These are phyloP conservation scores for Pythium myriotylum DNA, from an alignment of 352 stramenopile genomes.

Conservation along the genomic window DNA sequence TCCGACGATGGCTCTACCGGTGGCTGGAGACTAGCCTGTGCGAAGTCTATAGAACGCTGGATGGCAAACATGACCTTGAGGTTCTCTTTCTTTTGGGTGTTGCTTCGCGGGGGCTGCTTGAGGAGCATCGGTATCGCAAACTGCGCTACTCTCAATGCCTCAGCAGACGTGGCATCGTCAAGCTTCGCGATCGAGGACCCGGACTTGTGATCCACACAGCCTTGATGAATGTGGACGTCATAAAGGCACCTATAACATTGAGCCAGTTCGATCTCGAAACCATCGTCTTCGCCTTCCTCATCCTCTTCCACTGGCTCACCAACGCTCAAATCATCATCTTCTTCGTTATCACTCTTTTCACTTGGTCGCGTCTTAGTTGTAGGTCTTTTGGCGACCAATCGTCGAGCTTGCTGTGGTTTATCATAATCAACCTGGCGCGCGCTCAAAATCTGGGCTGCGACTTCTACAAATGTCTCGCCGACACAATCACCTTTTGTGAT, in stretches of 20 bases:
- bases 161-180: slow-evolving; percentile 11
- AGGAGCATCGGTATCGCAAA: slow-evolving; percentile 71
- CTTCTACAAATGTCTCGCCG: slow-evolving; percentile 21
- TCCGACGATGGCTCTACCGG: not conserved
- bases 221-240: slow-evolving; percentile 65
- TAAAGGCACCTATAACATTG: slow-evolving; percentile 81
- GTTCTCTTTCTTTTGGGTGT: slow-evolving; percentile 75
- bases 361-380: not conserved
- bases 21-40: slow-evolving; percentile 8
- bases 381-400: not conserved
- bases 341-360: slow-evolving; percentile 10
- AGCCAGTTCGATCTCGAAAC: slow-evolving; percentile 53
- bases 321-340: not conserved
- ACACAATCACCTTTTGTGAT: slow-evolving; percentile 6
- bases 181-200: slow-evolving; percentile 23
- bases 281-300: slow-evolving; percentile 21
- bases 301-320: not conserved
- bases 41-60: slow-evolving; percentile 39
- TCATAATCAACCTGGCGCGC: slow-evolving; percentile 9
- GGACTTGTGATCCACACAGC: slow-evolving; percentile 62
- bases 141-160: slow-evolving; percentile 39
- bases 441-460: slow-evolving; percentile 11
- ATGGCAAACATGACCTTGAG: slow-evolving; percentile 64
- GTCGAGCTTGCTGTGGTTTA: not conserved
- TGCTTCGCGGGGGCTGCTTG: slow-evolving; percentile 55